Conservation (phyloP, 306 rosid species). For the Sechiopsis laciniata region DNA sequence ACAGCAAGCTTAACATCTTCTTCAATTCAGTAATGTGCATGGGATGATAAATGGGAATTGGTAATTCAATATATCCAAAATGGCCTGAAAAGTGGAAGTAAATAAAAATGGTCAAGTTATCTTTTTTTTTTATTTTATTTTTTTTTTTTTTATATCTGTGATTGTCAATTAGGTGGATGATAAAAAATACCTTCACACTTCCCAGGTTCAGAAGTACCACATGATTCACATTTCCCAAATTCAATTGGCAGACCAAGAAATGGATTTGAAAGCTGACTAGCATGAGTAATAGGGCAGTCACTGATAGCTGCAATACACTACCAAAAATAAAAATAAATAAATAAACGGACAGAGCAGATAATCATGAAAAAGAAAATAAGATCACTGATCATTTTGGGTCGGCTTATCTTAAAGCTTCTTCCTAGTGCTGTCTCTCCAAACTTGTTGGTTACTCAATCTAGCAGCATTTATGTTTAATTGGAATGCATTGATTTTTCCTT, state of each 20-base stretch:
- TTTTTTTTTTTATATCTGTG: not conserved
- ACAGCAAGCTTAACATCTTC: constrained; percentile 57
- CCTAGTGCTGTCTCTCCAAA: too few relatives aligned
- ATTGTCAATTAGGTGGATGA: not conserved
- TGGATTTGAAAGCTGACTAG: constrained; percentile 81
- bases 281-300: constrained; percentile 66
- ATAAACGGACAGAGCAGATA: constrained; percentile 1
- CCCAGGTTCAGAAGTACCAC: constrained; percentile 84
- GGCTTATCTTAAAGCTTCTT: too few relatives aligned
- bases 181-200: constrained; percentile 70
- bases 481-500: too few relatives aligned
- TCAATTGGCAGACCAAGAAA: constrained; percentile 92
- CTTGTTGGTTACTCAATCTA: too few relatives aligned
- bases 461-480: too few relatives aligned
- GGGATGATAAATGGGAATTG: constrained; percentile 83
- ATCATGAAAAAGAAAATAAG: not conserved
- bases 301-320: constrained; percentile 78
- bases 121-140: not conserved
- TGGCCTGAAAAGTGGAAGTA: constrained; percentile 58
- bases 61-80: constrained; percentile 82
- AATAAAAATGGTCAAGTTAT: constrained; percentile 1
- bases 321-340: constrained; percentile 23
- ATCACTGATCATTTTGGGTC: not conserved
- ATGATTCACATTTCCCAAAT: constrained; percentile 81
- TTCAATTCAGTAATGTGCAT: constrained; percentile 67